Conservation (phyloP, 495 filamentous ascomycete genomes). For the Physcia stellaris region DNA sequence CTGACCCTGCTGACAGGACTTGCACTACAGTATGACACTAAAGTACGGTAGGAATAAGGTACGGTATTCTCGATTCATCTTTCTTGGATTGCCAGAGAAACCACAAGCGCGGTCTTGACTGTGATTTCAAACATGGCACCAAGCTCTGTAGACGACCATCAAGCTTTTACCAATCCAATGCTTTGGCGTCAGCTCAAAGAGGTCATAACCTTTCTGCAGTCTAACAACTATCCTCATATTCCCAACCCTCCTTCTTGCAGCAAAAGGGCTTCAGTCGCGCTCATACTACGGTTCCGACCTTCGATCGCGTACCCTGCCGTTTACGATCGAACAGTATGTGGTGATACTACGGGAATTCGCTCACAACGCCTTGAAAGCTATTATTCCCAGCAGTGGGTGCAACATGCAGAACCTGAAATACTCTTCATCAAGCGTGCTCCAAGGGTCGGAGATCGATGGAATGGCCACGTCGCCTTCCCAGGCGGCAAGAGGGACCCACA, state of each 20-base stretch:
- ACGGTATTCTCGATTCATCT: too few relatives aligned
- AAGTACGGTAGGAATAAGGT: too few relatives aligned
- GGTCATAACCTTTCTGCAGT: constrained; percentile 39
- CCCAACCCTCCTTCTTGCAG: constrained; percentile 46
- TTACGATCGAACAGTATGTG: constrained; percentile 15
- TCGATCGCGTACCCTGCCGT: constrained; percentile 42
- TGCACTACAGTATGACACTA: too few relatives aligned
- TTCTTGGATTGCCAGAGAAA: too few relatives aligned
- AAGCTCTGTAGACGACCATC: background rate
- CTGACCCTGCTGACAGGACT: too few relatives aligned
- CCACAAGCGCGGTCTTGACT: background rate
- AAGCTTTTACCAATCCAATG: background rate
- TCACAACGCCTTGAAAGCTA: constrained; percentile 40
- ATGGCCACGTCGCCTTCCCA: constrained; percentile 59
- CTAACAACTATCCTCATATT: constrained; percentile 49
- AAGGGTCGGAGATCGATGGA: constrained; percentile 61
- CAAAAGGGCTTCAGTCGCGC: constrained; percentile 59
- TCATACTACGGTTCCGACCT: constrained; percentile 56
- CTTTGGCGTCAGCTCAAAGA: constrained; percentile 18
- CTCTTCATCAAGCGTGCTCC: constrained; percentile 68
- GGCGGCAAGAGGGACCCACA: constrained; percentile 59
- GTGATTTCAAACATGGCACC: background rate
- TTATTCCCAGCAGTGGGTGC: constrained; percentile 58
- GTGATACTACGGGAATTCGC: constrained; percentile 20
- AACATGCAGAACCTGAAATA: constrained; percentile 59